Evolutionary conservation across 164 flowering plant genomes (phyloP), one percentile per base, ranked within the genome.

Genomic region (Umbellularia californica): DNA sequence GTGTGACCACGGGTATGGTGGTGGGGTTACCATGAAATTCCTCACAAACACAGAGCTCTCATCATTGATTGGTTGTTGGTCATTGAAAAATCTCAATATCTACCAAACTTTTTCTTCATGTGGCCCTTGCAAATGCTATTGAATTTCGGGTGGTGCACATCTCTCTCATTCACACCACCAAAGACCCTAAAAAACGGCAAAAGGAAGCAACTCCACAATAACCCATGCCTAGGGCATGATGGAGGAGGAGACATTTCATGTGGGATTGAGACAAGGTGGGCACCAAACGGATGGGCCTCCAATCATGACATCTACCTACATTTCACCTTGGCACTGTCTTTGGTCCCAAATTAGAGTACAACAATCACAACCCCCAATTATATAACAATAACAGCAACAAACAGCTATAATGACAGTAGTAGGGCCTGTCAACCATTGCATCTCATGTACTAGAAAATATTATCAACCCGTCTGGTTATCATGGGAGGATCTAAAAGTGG

Each of bases 61-160:
- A 41, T 15, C 20, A 55, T 55, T 55, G 60, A n/a, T 19, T 3
- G 60, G 60, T 55, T 55, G 60, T 20, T 15, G 7, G 60, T 55
- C 60, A 55, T 20, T 55, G n/a, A 55, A 55, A 55, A 3, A 11
- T 3, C 20, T 55, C 6, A 20, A 15, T 55, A 3, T 55, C n/a
- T 14, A 55, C 60, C 60, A 55, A 55, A 15, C n/a, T 1, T 55
- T 55, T 55, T 55, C n/a, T 15, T 55, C 60, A 3, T 20, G n/a
- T 15, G n/a, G 60, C 60, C 60, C 60, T 20, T 55, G 60, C 20
- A 55, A 55, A 55, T 55, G 60, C n/a, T 5, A 55, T 5, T 55
- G n/a, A 55, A 55, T 55, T 55, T 17, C 60, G 60, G 60, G 47
- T 70, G 63, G 77, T 70, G 77, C 73, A 50, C 73, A 70, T 75